Base-by-base conservation (phyloP, 495 filamentous ascomycete species). In the Chaetomidium leptoderma region DNA sequence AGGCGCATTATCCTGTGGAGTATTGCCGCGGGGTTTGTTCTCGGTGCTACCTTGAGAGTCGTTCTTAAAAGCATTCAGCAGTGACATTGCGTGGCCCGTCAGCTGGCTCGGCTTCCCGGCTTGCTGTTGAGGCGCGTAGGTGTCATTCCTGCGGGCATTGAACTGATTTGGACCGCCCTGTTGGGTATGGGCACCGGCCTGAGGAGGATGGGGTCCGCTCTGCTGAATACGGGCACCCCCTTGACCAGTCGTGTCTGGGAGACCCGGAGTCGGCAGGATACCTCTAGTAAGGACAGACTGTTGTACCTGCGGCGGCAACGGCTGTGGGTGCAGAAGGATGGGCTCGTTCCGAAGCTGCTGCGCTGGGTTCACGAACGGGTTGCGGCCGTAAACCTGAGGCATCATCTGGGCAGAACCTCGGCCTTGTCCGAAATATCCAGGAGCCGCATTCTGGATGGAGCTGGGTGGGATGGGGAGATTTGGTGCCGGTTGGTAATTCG, bases 31-130 rank as follows among this genome's bases (percentile, higher is more conserved):
- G 0, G 57, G 46, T 19, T 59, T 61, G 30, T 53, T 57, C 6
- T 64, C 58, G 21, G 45, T 32, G 19, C 29, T 48, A 11, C 53
- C 46, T 36, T 33, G 67, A 23, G 43, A 57, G 14, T 69, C 67
- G 17, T 60, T 65, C 51, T 86, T 90, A 69, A 90, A 86, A 2
- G 84, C 76, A 64, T 80, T 84, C 43, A 90, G 69, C 6, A 90
- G 67, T 27, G 82, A 78, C 51, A 83, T 72, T 5, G 84, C 81
- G 65, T 90, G 86, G 37, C 73, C 78, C 9, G 73, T 87, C 37
- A 90, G 75, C 62, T 85, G 86, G 36, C 79, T 72, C 11, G 81
- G 83, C 24, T 83, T 53, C 39, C 59, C 66, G 80, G 17, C 64
- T 81, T 36, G 84, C 79, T 59, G 80, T 74, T 32, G 83, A 81